These are phyloP conservation scores for Lachancea mirantina DNA, from an alignment of 805 yeast genomes.

Conservation along the genomic window DNA sequence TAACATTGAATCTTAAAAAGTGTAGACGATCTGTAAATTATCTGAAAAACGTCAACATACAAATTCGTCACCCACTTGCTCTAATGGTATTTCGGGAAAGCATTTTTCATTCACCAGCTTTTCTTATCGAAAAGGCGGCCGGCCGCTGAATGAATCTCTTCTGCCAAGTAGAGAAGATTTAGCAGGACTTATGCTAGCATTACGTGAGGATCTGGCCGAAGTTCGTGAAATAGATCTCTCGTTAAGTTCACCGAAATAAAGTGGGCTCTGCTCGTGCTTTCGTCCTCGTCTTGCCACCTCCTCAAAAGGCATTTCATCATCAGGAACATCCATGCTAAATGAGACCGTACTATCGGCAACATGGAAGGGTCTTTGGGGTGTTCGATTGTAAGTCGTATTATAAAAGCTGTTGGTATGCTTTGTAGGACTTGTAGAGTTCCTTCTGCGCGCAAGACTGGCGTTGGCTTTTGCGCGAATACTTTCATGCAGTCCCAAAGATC, in stretches of 20 bases:
- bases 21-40: too few relatives aligned
- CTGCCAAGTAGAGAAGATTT: conserved; percentile 3
- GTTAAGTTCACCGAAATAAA: not conserved
- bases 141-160: conserved; percentile 2
- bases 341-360: conserved; percentile 7
- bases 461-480: too few relatives aligned
- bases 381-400: not conserved
- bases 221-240: not conserved
- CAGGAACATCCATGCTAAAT: conserved; percentile 8
- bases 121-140: conserved; percentile 14
- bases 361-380: conserved; percentile 3
- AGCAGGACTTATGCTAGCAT: conserved; percentile 9
- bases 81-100: too few relatives aligned
- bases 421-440: conserved; percentile 10
- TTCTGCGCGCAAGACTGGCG: too few relatives aligned
- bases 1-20: too few relatives aligned
- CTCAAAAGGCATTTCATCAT: conserved; percentile 7
- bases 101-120: too few relatives aligned
- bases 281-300: conserved; percentile 10
- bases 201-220: conserved; percentile 6
- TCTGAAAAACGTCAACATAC: too few relatives aligned
- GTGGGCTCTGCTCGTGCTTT: not conserved
- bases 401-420: conserved; percentile 3
- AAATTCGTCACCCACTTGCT: too few relatives aligned
- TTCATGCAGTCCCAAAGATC: too few relatives aligned